A percentile compares a stretch with the other conserved stretches of the same genome.
phyloP scores from a whole-genome alignment of 2,329 filamentous ascomycete genomes.

The Trichoderma breve region DNA sequence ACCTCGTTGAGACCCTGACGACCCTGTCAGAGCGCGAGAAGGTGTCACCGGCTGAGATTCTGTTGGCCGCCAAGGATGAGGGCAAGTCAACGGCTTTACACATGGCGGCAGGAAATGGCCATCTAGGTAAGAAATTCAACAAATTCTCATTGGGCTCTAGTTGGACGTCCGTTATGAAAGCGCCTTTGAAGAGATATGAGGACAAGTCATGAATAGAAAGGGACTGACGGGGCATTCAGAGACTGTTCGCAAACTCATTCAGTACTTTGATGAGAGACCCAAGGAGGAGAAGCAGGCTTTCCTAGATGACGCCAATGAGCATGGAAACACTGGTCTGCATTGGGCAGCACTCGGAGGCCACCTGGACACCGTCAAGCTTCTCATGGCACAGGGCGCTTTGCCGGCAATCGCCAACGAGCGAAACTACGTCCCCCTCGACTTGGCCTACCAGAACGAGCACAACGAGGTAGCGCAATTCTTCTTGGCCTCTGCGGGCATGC shows the following conservation, averaged over 20 bases:
- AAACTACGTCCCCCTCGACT: constrained; percentile 76
- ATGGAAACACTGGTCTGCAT: constrained; percentile 88
- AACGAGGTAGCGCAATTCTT: constrained; percentile 63
- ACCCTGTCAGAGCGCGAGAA: constrained; percentile 61
- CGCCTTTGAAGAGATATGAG: too few relatives aligned
- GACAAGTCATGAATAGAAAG: not conserved
- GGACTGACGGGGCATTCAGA: constrained; percentile 34
- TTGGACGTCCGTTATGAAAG: too few relatives aligned
- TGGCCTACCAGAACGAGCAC: constrained; percentile 70
- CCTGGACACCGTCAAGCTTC: constrained; percentile 71
- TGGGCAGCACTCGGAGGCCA: constrained; percentile 93
- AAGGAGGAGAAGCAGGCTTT: constrained; percentile 49
- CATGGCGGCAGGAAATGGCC: constrained; percentile 90
- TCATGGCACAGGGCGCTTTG: constrained; percentile 75
- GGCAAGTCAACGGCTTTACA: constrained; percentile 81
- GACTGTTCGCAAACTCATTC: constrained; percentile 44
- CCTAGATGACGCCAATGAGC: constrained; percentile 69
- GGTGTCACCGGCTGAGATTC: constrained; percentile 58
- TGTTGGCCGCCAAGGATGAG: constrained; percentile 69
- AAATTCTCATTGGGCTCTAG: not conserved
- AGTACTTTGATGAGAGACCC: constrained; percentile 41
- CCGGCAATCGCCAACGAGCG: constrained; percentile 76
- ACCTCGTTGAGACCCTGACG: constrained; percentile 60
- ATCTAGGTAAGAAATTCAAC: constrained; percentile 57
- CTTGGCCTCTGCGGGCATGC: constrained; percentile 45